A percentile compares a stretch with the other conserved stretches of the same genome.
Evolutionary conservation across 2,329 filamentous ascomycete genomes (phyloP).

Genomic region (Aspergillus versicolor): DNA sequence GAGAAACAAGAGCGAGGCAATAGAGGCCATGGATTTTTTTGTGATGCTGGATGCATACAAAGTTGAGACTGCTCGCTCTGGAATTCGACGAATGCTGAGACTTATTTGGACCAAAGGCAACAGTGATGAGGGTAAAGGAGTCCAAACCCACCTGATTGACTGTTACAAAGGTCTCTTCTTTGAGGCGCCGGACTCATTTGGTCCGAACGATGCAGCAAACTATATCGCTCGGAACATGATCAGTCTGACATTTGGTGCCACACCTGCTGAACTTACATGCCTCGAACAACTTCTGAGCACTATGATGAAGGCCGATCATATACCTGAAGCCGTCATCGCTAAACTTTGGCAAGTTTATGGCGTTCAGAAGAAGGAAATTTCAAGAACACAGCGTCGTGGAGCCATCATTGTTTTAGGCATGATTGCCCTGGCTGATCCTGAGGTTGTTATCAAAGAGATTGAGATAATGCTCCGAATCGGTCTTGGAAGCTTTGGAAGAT

Average conservation of each 20-base stretch:
- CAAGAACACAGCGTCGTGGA: conserved; percentile 82
- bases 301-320: conserved; percentile 92
- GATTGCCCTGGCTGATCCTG: conserved; percentile 87
- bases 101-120: conserved; percentile 99
- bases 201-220: conserved; percentile 84
- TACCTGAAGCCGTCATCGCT: conserved; percentile 79
- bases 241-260: conserved; percentile 92
- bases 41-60: conserved; percentile 94
- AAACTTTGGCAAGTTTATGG: conserved; percentile 99
- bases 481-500: conserved; percentile 74
- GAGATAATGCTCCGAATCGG: conserved; percentile 91
- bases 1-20: conserved; percentile 96
- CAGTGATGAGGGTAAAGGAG: conserved; percentile 97
- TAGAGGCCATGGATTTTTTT: conserved; percentile 99
- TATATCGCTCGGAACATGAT: conserved; percentile 99
- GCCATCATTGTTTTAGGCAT: conserved; percentile 96
- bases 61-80: conserved; percentile 85
- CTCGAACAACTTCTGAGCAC: conserved; percentile 91
- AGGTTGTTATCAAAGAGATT: conserved; percentile 92
- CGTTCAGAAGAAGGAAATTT: conserved; percentile 89
- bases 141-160: conserved; percentile 94
- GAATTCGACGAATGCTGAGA: conserved; percentile 92
- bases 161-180: conserved; percentile 97
- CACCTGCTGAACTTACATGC: conserved; percentile 90
- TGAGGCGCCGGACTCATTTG: conserved; percentile 86